Conservation (phyloP, 2,329 filamentous ascomycete species). For the Cladosporium sphaerospermum region DNA sequence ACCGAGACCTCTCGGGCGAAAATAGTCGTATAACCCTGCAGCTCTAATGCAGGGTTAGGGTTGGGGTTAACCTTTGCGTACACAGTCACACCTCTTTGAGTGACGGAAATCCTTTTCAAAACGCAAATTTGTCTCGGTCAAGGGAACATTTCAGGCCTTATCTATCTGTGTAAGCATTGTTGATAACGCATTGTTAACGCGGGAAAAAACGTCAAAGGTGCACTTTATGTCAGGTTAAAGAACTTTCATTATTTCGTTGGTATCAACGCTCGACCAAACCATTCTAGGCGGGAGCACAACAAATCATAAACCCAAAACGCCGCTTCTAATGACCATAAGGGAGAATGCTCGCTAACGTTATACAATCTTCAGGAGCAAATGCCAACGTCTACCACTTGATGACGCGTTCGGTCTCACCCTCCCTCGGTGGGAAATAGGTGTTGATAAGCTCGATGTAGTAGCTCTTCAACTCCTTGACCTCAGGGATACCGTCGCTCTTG, state of each 20-base stretch:
- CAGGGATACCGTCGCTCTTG: slow-evolving; percentile 78
- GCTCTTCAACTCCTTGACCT: slow-evolving; percentile 68
- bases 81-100: no score
- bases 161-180: no score
- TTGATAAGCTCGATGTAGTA: slow-evolving; percentile 71
- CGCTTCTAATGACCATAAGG: not conserved
- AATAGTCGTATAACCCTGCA: no score
- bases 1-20: no score
- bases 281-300: slow-evolving; percentile 4
- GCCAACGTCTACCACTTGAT: slow-evolving; percentile 55
- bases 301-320: not conserved
- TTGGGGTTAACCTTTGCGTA: no score
- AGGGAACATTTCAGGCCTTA: no score
- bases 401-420: slow-evolving; percentile 43
- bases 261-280: slow-evolving; percentile 8
- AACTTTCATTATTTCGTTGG: slow-evolving; percentile 7
- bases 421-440: slow-evolving; percentile 47
- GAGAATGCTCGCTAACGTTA: not conserved
- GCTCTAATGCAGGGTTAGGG: no score
- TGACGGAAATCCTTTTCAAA: no score
- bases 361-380: not conserved
- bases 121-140: no score
- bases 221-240: not conserved
- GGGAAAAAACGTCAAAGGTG: no score
- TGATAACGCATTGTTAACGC: no score